Conservation (phyloP, 2,329 filamentous ascomycete species). For the Aspergillus sp. region DNA sequence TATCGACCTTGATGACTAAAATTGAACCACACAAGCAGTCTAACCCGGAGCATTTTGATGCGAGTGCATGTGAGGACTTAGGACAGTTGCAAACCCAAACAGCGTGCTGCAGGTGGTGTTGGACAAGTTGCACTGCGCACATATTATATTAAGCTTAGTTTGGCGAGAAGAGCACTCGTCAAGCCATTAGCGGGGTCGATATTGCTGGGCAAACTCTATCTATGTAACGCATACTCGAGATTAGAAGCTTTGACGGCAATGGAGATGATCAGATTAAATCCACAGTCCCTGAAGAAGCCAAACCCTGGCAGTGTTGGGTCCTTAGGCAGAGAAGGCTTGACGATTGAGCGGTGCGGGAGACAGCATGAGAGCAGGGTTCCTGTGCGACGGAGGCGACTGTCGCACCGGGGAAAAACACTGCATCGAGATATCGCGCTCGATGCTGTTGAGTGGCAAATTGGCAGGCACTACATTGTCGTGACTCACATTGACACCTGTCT, state of each 20-base stretch:
- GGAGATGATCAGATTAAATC: neutral
- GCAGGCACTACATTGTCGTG: neutral
- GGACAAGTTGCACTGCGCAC: no score
- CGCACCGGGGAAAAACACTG: neutral
- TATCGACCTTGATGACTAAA: neutral
- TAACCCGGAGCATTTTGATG: no score
- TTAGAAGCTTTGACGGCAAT: neutral
- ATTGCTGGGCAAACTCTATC: neutral
- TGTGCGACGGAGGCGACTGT: neutral
- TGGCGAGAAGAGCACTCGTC: no score
- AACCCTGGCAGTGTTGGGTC: neutral
- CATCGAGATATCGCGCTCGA: neutral
- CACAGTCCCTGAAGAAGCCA: neutral
- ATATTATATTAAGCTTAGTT: no score
- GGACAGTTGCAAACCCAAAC: no score
- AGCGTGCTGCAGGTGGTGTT: no score
- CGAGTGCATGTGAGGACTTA: no score
- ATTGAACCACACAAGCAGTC: neutral
- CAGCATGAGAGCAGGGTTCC: neutral
- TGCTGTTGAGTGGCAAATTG: neutral
- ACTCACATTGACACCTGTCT: conserved; percentile 6
- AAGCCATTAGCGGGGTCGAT: no score
- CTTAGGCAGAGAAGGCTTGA: neutral
- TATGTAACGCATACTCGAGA: neutral
- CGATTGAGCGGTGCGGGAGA: neutral